Percentiles rank a stretch among this genome's conserved stretches.
Evolutionary conservation across 2,329 filamentous ascomycete species (phyloP).

Genomic region (Sclerotiophoma versabilis): DNA sequence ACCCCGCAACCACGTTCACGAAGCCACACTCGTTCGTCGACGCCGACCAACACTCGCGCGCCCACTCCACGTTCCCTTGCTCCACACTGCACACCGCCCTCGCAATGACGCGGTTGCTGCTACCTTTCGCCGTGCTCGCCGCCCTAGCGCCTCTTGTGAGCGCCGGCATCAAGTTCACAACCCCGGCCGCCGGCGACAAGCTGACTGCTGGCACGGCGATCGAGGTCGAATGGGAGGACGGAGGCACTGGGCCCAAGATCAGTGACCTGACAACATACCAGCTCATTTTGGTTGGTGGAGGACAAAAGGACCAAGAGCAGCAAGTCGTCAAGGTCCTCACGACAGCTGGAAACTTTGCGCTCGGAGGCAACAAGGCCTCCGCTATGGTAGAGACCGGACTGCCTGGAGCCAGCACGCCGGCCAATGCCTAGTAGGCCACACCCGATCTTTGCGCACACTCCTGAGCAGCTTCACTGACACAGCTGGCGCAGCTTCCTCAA

Average conservation of each 20-base stretch:
- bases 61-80: neutral
- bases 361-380: constrained; percentile 51
- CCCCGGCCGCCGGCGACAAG: constrained; percentile 59
- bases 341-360: constrained; percentile 53
- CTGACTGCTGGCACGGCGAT: constrained; percentile 60
- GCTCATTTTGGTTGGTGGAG: constrained; percentile 67
- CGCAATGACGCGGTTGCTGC: constrained; percentile 39
- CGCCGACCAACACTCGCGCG: neutral
- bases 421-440: constrained; percentile 63
- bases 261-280: constrained; percentile 62
- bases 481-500: constrained; percentile 38
- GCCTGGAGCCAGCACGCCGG: constrained; percentile 42
- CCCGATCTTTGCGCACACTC: neutral
- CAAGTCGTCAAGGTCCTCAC: constrained; percentile 44
- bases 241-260: constrained; percentile 58
- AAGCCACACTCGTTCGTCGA: neutral
- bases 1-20: neutral
- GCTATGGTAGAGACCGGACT: constrained; percentile 33
- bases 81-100: constrained; percentile 25
- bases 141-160: constrained; percentile 53
- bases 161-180: constrained; percentile 63
- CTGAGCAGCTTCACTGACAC: constrained; percentile 13
- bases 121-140: constrained; percentile 40
- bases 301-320: constrained; percentile 33
- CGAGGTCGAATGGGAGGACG: constrained; percentile 64